Base-by-base conservation (phyloP, 257 asterid species). In the Echium plantagineum region DNA sequence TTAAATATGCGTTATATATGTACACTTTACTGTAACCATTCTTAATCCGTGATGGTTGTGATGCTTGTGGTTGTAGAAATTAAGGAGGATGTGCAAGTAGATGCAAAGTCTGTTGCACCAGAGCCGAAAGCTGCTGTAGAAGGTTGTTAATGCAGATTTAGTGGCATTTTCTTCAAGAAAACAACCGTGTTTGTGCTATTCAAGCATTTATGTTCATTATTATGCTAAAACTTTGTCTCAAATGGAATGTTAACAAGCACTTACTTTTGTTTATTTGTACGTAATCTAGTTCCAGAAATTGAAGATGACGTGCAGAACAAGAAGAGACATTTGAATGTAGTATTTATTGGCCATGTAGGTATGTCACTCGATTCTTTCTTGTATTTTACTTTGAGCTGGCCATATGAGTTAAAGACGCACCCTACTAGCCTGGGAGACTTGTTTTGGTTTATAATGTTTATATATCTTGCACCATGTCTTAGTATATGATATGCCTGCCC, bases 331-430 rank as follows among this genome's bases (percentile, higher is more conserved):
- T 71, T 94, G 78, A 94, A 94, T 80, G 99, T 81, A 69, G 99
- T 94, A 31, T 93, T 89, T 69, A 93, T 89, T 53, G 99, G 97
- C 52, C 99, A 93, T 62, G 97, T 93, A 57, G 99, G 99, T 93
- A 76, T n/a, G 96, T 3, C 4, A 42, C 49, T 42, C 49, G 12
- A 10, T 42, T 42, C 3, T 42, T 12, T 42, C 15, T 17, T 42
- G 5, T 12, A 12, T 42, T 42, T 10, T 42, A 12, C 49, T 42
- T 42, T 42, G 15, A 7, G 1, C 16, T 13, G 15, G 49, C 49
- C 49, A 42, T 16, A 10, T 42, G 49, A 42, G 49, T 42, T 42
- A 13, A 42, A 42, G 49, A 42, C 10, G 32, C 32, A 2, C 49
- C 13, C 49, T 15, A 13, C 16, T 42, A 42, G 16, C 4, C 13